Evolutionary conservation across 2,329 filamentous ascomycete genomes (phyloP).

Genomic region (Colletotrichum endophyticum): DNA sequence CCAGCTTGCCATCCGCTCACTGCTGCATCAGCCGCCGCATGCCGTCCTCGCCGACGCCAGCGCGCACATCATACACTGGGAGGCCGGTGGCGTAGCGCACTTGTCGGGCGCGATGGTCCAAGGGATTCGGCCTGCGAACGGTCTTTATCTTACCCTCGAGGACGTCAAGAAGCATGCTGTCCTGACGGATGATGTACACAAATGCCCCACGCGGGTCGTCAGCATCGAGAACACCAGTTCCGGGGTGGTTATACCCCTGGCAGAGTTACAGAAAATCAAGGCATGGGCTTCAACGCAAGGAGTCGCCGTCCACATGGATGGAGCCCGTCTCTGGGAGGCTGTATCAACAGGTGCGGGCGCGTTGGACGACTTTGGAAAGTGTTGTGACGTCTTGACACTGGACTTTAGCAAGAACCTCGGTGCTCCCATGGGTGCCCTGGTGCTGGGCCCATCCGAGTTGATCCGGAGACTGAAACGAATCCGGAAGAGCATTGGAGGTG

Average conservation of each 20-base stretch:
- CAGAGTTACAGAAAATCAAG: constrained; percentile 66
- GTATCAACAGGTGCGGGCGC: constrained; percentile 47
- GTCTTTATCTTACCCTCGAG: constrained; percentile 46
- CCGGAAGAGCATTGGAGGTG: constrained; percentile 81
- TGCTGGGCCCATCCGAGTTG: constrained; percentile 52
- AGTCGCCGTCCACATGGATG: constrained; percentile 55
- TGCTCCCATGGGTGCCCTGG: constrained; percentile 54
- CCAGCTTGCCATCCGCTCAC: constrained; percentile 74
- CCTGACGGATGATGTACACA: constrained; percentile 46
- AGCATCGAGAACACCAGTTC: constrained; percentile 45
- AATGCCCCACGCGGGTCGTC: constrained; percentile 44
- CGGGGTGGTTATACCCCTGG: constrained; percentile 73
- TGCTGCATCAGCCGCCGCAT: constrained; percentile 74
- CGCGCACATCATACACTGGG: constrained; percentile 69
- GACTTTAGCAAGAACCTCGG: constrained; percentile 60
- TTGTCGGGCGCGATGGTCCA: constrained; percentile 70
- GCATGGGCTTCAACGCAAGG: constrained; percentile 61
- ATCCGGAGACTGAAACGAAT: constrained; percentile 76
- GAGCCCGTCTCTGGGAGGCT: constrained; percentile 57
- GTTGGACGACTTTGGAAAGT: constrained; percentile 44
- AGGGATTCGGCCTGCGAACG: constrained; percentile 40
- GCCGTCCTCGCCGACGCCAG: constrained; percentile 72
- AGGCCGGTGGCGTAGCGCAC: constrained; percentile 61
- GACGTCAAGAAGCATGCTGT: constrained; percentile 38
- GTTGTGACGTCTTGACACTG: constrained; percentile 63